Evolutionary conservation across 1,139 yeast genomes (phyloP).

Genomic region (Sugiyamaella sp.): DNA sequence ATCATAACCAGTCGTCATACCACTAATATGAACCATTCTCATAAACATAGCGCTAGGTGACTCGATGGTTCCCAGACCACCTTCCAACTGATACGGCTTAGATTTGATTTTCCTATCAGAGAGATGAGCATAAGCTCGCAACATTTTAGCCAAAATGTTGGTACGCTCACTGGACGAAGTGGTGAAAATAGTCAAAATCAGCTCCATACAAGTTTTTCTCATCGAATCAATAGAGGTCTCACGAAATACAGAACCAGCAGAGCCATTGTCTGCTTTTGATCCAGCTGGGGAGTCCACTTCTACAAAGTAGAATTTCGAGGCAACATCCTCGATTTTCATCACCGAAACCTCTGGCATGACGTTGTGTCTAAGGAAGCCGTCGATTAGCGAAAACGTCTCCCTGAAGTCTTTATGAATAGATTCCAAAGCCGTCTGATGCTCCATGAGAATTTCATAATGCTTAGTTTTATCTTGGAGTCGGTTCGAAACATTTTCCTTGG

Average conservation of each 20-base stretch:
- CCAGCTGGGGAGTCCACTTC: constrained; percentile 2
- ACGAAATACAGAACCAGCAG: constrained; percentile 1
- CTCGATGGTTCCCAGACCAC: constrained; percentile 53
- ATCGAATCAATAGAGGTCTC: constrained; percentile 40
- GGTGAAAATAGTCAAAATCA: constrained; percentile 52
- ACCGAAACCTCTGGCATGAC: constrained; percentile 12
- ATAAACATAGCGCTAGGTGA: constrained; percentile 51
- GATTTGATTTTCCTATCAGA: constrained; percentile 50
- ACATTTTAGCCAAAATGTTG: constrained; percentile 62
- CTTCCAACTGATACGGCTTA: constrained; percentile 48
- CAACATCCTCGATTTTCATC: constrained; percentile 10
- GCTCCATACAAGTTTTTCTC: constrained; percentile 44
- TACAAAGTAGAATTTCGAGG: constrained; percentile 8
- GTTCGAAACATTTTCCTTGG: not conserved
- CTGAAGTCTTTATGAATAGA: constrained; percentile 10
- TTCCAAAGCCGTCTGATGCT: not conserved
- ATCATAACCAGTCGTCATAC: constrained; percentile 22
- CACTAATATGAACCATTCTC: constrained; percentile 50
- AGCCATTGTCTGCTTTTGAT: not conserved
- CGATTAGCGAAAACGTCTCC: constrained; percentile 1
- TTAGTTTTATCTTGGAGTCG: not conserved
- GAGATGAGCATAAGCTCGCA: constrained; percentile 54
- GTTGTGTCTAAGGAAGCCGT: constrained; percentile 5
- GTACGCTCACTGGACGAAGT: constrained; percentile 54
- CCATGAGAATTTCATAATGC: not conserved